phyloP scores from a whole-genome alignment of 2,329 filamentous ascomycete genomes.

The Claviceps sp. region DNA sequence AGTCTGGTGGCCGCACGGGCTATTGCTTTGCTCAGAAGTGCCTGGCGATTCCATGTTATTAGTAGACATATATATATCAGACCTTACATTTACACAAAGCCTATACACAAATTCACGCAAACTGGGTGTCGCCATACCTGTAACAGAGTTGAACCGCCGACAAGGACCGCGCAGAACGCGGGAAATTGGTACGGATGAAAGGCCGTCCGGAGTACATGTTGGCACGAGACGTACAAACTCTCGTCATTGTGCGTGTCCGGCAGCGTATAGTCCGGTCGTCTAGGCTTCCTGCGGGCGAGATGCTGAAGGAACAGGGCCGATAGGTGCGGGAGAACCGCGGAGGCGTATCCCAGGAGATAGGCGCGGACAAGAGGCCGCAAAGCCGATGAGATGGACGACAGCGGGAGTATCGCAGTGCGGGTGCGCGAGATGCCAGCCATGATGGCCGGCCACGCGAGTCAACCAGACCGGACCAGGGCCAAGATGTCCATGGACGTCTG shows the following conservation, averaged over 20 bases:
- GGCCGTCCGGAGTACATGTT: slow-evolving; percentile 34
- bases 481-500: no score
- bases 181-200: slow-evolving; percentile 45
- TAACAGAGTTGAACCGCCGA: slow-evolving; percentile 48
- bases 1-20: slow-evolving; percentile 13
- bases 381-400: slow-evolving; percentile 29
- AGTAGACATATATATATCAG: slow-evolving; percentile 1
- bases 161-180: slow-evolving; percentile 46
- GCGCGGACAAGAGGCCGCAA: slow-evolving; percentile 45
- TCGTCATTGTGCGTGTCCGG: slow-evolving; percentile 14
- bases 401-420: slow-evolving; percentile 5
- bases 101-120: neutral
- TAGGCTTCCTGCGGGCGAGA: slow-evolving; percentile 24
- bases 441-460: neutral
- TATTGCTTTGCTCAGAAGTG: slow-evolving; percentile 18
- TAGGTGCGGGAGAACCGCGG: slow-evolving; percentile 42
- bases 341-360: slow-evolving; percentile 48
- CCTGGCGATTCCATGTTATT: slow-evolving; percentile 10
- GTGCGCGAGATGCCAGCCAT: neutral
- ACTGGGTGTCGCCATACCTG: slow-evolving; percentile 25
- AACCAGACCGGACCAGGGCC: neutral
- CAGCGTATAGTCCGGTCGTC: slow-evolving; percentile 14
- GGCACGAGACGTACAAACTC: slow-evolving; percentile 19
- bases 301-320: slow-evolving; percentile 40
- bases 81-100: no score